Conservation (phyloP, 495 filamentous ascomycete genomes). For the Penicillium ochrochloron region DNA sequence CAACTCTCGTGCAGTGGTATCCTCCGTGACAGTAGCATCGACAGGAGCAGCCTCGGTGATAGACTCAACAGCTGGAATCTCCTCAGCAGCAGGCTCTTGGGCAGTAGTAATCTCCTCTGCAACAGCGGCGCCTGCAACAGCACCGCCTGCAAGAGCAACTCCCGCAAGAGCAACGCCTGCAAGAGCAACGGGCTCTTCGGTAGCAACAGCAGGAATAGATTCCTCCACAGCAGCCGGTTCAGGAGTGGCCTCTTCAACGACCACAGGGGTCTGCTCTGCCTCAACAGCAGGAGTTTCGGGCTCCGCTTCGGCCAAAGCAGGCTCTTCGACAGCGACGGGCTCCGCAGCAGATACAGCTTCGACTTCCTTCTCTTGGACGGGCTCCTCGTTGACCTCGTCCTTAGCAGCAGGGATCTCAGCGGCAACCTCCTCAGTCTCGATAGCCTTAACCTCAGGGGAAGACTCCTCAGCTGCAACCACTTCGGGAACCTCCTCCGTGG, state of each 20-base stretch:
- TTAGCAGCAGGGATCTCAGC: neutral
- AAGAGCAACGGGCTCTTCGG: conserved; percentile 10
- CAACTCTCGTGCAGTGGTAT: neutral
- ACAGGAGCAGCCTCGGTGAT: conserved; percentile 6
- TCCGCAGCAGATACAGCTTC: neutral
- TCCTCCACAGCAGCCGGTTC: neutral
- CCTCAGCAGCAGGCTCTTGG: conserved; percentile 11
- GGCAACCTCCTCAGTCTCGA: neutral
- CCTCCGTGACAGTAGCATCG: neutral
- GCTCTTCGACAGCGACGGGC: conserved; percentile 11
- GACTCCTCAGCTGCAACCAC: too few species aligned
- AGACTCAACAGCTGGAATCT: neutral
- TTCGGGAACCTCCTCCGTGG: too few species aligned
- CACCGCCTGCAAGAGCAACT: neutral
- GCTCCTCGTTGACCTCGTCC: neutral
- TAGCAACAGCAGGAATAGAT: neutral
- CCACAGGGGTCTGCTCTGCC: neutral
- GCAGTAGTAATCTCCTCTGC: conserved; percentile 2
- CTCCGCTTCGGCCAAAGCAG: conserved; percentile 9
- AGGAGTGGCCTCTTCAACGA: neutral
- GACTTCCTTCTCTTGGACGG: neutral
- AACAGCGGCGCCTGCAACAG: conserved; percentile 8
- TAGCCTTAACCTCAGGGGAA: neutral
- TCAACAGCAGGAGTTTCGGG: conserved; percentile 6
- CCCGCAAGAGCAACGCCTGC: neutral